Evolutionary conservation across 2,329 filamentous ascomycete species (phyloP), one percentile per base, ranked within the genome.

Genomic region (Ilyonectria sp.): DNA sequence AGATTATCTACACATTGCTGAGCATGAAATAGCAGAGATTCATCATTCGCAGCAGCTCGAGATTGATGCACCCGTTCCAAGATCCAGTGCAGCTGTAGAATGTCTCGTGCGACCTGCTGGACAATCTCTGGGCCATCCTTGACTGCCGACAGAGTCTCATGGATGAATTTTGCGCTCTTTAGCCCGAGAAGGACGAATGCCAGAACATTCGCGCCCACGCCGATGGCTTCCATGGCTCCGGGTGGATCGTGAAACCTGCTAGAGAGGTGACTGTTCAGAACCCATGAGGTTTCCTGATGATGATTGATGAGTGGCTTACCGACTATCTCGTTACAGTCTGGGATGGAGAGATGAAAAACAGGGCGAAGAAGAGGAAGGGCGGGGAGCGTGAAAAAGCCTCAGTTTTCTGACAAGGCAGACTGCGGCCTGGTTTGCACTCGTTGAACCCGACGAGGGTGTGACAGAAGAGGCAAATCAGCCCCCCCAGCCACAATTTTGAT

Each of bases 101-200:
- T 33, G 9, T 29, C 31, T 23, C 33, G 35, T 9, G 58, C 56
- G 8, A 63, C 15, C n/a, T 49, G 43, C 17, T 55, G 23, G 17
- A 73, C 60, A 21, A 55, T 61, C 6, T 56, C 21, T 1, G 71
- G 71, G 1, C 69, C 71, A 15, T 73, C 67, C 17, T 64, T 62
- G 21, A 71, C 43, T 0, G 61, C 59, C 1, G 56, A 62, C 13
- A 71, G 46, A 5, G 63, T 66, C 4, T 65, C 53, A 40, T 68
- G 54, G 43, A 68, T 19, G 1, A 63, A 1, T 43, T 70, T 67
- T 10, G 67, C 55, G 21, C 49, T 57, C 11, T 67, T 60, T 17
- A 73, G 35, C 10, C 53, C 63, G 3, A 71, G 4, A 6, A 57
- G 8, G 3, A 73, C 53, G 21, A 70, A 69, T 9, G 71, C 57